A percentile compares a stretch with the other conserved stretches of the same genome.
phyloP scores from a whole-genome alignment of 805 yeast genomes.

The Ogataea siamensis region DNA sequence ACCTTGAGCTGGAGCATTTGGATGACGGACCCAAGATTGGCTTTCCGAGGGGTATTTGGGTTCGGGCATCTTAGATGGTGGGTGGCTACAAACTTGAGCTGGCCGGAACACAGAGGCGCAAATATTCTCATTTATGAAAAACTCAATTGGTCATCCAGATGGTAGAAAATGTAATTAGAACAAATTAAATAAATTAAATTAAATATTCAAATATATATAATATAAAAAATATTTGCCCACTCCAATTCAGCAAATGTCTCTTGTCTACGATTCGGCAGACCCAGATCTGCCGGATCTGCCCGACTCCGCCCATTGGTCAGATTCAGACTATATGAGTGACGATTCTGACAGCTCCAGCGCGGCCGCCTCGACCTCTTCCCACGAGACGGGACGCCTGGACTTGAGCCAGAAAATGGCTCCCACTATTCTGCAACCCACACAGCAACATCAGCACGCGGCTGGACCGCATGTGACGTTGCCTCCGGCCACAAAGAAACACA shows the following conservation, averaged over 20 bases:
- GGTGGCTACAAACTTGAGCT: background rate
- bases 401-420: background rate
- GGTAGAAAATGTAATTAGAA: background rate
- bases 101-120: background rate
- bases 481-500: slow-evolving; percentile 2
- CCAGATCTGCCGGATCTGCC: slow-evolving; percentile 42
- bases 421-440: slow-evolving; percentile 5
- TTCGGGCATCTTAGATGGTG: background rate
- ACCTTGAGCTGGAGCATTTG: slow-evolving; percentile 46
- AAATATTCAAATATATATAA: background rate
- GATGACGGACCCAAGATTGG: slow-evolving; percentile 55
- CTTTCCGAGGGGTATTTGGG: slow-evolving; percentile 34
- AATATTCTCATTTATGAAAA: slow-evolving; percentile 1
- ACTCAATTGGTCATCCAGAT: background rate
- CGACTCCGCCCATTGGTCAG: slow-evolving; percentile 33
- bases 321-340: slow-evolving; percentile 29
- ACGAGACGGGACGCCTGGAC: background rate
- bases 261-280: slow-evolving; percentile 40
- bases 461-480: slow-evolving; percentile 1
- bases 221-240: too few relatives aligned
- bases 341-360: background rate
- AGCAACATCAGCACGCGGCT: slow-evolving; percentile 6
- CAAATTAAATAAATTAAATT: background rate
- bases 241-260: too few relatives aligned
- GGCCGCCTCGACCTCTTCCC: slow-evolving; percentile 1